A percentile compares a stretch with the other conserved stretches of the same genome.
These are phyloP conservation scores for Penium margaritaceum DNA, from an alignment of 139 green algal species.

Conservation along the genomic window DNA sequence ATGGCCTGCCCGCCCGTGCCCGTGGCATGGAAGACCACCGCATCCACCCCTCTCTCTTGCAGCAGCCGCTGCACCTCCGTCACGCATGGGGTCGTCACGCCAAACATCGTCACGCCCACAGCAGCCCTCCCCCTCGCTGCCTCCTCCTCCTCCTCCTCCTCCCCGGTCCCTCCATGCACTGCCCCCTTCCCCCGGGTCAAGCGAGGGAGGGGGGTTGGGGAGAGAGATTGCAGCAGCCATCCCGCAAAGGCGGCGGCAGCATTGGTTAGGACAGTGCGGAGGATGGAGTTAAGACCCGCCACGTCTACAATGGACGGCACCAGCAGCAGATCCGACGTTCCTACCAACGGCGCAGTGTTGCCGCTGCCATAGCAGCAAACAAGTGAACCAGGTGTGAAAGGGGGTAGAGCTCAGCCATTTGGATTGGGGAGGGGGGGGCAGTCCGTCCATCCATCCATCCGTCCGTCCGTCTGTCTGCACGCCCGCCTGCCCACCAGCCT, in stretches of 20 bases:
- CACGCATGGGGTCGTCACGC: background rate
- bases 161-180: no score
- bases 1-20: constrained; percentile 3
- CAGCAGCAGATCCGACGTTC: background rate
- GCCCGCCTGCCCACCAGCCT: no score
- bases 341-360: constrained; percentile 4
- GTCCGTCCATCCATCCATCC: no score
- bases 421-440: no score
- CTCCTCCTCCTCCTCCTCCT: no score
- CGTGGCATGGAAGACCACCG: constrained; percentile 11
- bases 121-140: background rate
- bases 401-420: no score
- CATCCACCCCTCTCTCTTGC: background rate
- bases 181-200: no score
- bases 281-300: constrained; percentile 4
- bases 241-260: background rate
- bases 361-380: no score
- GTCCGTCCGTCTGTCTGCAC: no score
- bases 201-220: background rate
- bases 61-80: background rate
- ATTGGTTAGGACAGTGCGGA: background rate
- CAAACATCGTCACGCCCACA: constrained; percentile 12
- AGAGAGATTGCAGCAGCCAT: background rate
- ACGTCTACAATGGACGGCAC: constrained; percentile 1
- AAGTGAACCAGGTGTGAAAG: no score